Evolutionary conservation across 2,329 filamentous ascomycete genomes (phyloP), one percentile per base, ranked within the genome.

Genomic region (Albifimbria verrucaria): DNA sequence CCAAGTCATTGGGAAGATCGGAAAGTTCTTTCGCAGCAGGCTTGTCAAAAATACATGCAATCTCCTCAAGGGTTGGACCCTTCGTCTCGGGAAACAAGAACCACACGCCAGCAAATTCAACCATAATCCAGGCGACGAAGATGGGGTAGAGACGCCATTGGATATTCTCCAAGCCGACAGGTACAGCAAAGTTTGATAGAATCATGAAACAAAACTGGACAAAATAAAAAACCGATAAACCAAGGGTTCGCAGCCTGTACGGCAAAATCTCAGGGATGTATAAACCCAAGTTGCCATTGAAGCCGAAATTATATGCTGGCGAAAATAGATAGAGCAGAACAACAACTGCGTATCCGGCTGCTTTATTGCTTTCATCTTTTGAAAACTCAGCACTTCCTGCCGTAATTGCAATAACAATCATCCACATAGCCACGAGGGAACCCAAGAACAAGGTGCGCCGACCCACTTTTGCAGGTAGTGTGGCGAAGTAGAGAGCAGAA

Each of bases 31-130:
- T 15, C 15, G 18, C 12, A n/a, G 12, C 5, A 39, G 32, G 32
- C 12, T 39, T 39, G 32, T 39, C 32, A 39, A 39, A 39, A 39
- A 39, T 39, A 12, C 32, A 39, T 4, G 54, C 78, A 55, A 83
- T 82, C 58, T 82, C 79, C 59, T 84, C 80, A 1, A 83, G 55
- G 10, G 61, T 61, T 39, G 57, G 52, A 42, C 76, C 70, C 58
- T 76, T 77, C 1, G 77, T 79, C 66, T 47, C 44, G 21, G 24
- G 21, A n/a, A 47, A 47, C 10, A 47, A 25, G 22, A 47, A 47
- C 20, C 22, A 74, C 55, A 69, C 46, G 17, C 51, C 32, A 10
- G 49, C 49, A 11, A 22, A 47, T 10, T 24, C 24, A n/a, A 47
- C 51, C 39, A 12, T 49, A 11, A n/a, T 51, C n/a, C 21, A 53